These are phyloP conservation scores for Nasturtium officinale DNA, from an alignment of 345 rosid genomes.

Conservation along the genomic window DNA sequence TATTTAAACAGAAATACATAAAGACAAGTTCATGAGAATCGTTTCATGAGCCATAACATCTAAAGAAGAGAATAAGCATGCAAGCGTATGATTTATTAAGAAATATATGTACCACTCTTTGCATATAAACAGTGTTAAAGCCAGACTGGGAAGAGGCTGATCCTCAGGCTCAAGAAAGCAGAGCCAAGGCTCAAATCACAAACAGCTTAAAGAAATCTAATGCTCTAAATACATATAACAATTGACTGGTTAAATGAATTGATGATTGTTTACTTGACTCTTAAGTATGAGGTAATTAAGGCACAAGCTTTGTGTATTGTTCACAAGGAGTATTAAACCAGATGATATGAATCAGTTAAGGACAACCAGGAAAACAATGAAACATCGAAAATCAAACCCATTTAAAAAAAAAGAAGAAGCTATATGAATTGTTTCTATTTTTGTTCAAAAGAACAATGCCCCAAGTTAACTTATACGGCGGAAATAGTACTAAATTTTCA, in stretches of 20 bases:
- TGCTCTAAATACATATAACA: background rate
- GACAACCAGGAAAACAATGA: constrained; percentile 10
- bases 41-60: background rate
- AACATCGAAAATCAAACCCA: background rate
- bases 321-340: background rate
- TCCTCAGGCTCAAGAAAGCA: constrained; percentile 5
- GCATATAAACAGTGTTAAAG: background rate
- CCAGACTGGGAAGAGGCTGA: background rate
- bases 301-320: background rate
- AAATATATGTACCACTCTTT: background rate
- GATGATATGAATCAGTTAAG: too few species aligned
- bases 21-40: background rate
- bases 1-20: background rate
- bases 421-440: constrained; percentile 2
- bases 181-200: background rate
- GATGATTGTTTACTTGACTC: background rate
- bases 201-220: background rate
- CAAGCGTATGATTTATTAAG: background rate
- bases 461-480: constrained; percentile 24
- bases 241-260: background rate
- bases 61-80: background rate
- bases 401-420: background rate
- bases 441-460: constrained; percentile 13
- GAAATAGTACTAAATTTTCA: background rate
- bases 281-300: background rate